These are phyloP conservation scores for Stachybotrys echinatus DNA, from an alignment of 2,329 filamentous ascomycete species.

Conservation along the genomic window DNA sequence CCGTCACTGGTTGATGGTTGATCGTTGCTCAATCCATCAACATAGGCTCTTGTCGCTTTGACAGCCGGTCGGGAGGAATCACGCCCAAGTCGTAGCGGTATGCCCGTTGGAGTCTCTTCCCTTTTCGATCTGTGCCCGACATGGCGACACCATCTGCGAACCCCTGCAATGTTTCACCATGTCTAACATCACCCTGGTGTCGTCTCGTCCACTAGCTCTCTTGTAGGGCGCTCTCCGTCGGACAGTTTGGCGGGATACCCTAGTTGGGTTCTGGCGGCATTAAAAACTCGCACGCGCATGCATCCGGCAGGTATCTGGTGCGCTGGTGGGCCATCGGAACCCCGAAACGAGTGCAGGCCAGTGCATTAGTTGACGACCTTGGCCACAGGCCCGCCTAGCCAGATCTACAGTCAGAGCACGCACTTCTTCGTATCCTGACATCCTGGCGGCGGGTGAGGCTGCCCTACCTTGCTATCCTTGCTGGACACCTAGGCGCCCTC, in stretches of 20 bases:
- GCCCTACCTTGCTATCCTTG: no score
- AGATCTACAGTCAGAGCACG: background rate
- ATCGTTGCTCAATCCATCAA: background rate
- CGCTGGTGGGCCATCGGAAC: background rate
- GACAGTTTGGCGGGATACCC: background rate
- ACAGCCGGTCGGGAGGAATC: background rate
- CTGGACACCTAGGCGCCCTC: no score
- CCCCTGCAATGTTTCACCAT: background rate
- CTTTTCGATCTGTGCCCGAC: background rate
- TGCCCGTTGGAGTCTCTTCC: background rate
- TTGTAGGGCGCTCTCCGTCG: background rate
- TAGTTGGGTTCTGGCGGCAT: background rate
- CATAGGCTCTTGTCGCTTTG: no score
- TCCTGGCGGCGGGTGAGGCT: background rate
- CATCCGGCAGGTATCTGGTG: background rate
- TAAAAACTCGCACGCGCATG: background rate
- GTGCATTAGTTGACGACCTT: background rate
- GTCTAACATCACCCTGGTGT: background rate
- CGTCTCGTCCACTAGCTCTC: background rate
- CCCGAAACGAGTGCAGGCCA: background rate
- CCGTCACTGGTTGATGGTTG: background rate
- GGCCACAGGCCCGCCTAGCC: background rate
- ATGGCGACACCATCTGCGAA: background rate
- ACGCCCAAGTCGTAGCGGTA: background rate
- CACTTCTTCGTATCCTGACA: background rate